Evolutionary conservation across 306 rosid species (phyloP).

Genomic region (Sphenostylis stenocarpa): DNA sequence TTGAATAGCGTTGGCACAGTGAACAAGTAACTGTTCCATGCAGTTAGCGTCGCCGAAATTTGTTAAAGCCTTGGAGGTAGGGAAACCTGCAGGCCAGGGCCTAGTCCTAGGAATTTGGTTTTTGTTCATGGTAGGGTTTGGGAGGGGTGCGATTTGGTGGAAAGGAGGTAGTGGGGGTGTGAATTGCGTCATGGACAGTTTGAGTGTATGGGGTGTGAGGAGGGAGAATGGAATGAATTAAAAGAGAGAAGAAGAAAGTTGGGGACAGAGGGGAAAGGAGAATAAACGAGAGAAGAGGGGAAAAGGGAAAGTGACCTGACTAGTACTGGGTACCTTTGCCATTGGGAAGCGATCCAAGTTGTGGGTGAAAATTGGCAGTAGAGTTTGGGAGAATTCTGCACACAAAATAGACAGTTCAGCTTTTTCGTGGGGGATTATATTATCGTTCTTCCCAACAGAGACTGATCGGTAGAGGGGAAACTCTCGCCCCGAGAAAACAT

Average conservation of each 20-base stretch:
- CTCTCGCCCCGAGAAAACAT: slow-evolving; percentile 40
- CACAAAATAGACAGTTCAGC: slow-evolving; percentile 41
- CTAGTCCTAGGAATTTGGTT: slow-evolving; percentile 47
- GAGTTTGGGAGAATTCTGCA: slow-evolving; percentile 22
- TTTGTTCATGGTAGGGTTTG: slow-evolving; percentile 61
- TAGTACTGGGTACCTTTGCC: slow-evolving; percentile 41
- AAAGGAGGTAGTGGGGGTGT: slow-evolving; percentile 42
- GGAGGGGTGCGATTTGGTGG: slow-evolving; percentile 50
- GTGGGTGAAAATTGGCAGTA: slow-evolving; percentile 29
- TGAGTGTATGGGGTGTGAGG: background rate
- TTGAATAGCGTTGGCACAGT: slow-evolving; percentile 89
- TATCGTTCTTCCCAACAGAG: slow-evolving; percentile 35
- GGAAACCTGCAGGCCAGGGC: slow-evolving; percentile 75
- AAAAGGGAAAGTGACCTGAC: slow-evolving; percentile 69
- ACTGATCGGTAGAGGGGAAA: slow-evolving; percentile 30
- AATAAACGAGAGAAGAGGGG: slow-evolving; percentile 16
- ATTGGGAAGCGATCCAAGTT: slow-evolving; percentile 46
- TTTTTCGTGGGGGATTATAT: slow-evolving; percentile 10
- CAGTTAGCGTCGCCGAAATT: slow-evolving; percentile 79
- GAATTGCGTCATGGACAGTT: slow-evolving; percentile 67
- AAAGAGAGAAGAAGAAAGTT: background rate
- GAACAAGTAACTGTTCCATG: slow-evolving; percentile 88
- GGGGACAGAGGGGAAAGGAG: background rate
- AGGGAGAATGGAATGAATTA: background rate
- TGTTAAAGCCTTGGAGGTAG: slow-evolving; percentile 55